These are phyloP conservation scores for Alloascoidea hylecoeti DNA, from an alignment of 805 yeast species.

Conservation along the genomic window DNA sequence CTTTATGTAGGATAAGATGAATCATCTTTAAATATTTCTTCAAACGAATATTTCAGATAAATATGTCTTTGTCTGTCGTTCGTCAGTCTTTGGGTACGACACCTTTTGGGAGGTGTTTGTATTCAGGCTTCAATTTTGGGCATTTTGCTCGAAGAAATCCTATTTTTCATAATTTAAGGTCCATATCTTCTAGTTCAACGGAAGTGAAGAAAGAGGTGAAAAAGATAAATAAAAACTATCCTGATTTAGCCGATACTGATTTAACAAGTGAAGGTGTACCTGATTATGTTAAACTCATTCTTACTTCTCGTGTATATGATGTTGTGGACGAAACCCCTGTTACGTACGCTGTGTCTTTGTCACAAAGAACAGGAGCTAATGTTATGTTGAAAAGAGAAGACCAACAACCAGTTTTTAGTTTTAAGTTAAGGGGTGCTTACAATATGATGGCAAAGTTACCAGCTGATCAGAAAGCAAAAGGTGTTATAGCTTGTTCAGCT, in stretches of 20 bases:
- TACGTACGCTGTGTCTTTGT: conserved; percentile 57
- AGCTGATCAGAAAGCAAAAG: conserved; percentile 45
- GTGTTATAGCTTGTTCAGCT: conserved; percentile 97
- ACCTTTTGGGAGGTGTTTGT: no score
- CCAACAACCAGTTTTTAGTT: conserved; percentile 85
- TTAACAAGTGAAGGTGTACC: conserved; percentile 39
- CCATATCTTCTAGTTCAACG: no score
- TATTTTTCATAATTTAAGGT: no score
- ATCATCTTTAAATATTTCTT: no score
- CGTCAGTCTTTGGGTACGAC: no score
- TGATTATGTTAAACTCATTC: conserved; percentile 83
- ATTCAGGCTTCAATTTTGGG: no score
- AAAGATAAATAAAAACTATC: neutral
- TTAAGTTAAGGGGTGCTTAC: conserved; percentile 95
- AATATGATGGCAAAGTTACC: conserved; percentile 85
- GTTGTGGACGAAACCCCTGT: conserved; percentile 87
- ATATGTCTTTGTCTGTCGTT: no score
- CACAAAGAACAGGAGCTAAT: conserved; percentile 62
- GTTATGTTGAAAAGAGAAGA: conserved; percentile 85
- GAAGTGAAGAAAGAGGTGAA: no score
- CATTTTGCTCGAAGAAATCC: no score
- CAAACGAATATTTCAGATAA: no score
- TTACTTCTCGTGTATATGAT: conserved; percentile 90
- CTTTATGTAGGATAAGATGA: no score
- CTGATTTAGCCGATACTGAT: neutral